Percentiles rank a stretch among this genome's conserved stretches.
Evolutionary conservation across 2,329 filamentous ascomycete genomes (phyloP).

Genomic region (Alternaria solani): DNA sequence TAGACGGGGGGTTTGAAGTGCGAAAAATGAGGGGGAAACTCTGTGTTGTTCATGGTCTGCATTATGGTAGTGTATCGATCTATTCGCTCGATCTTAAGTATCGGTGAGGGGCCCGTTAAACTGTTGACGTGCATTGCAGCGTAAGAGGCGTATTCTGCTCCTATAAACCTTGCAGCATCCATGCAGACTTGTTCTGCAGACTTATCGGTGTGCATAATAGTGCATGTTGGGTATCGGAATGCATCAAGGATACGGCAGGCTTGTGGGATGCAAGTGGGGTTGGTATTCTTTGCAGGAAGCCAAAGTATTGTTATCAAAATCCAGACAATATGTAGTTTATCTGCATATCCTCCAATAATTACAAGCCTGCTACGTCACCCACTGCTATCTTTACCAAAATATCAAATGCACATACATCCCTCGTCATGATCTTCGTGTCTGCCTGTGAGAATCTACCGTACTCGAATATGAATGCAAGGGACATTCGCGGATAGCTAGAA

Average conservation of each 20-base stretch:
- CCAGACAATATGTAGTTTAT: not conserved
- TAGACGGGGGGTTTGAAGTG: too few species aligned
- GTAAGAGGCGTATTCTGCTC: not conserved
- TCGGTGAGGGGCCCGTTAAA: not conserved
- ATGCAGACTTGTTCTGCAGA: not conserved
- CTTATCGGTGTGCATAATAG: not conserved
- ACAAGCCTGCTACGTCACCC: not conserved
- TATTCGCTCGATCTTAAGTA: not conserved
- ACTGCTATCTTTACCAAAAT: not conserved
- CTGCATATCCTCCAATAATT: not conserved
- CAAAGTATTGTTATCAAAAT: not conserved
- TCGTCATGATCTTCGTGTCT: not conserved
- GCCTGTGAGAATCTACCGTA: not conserved
- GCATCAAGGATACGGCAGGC: not conserved
- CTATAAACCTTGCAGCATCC: not conserved
- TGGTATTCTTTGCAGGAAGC: not conserved
- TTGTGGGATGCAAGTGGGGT: not conserved
- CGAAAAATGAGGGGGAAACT: too few species aligned
- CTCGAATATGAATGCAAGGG: not conserved
- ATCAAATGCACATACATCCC: not conserved
- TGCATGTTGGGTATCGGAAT: not conserved
- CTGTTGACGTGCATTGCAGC: not conserved
- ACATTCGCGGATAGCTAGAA: not conserved
- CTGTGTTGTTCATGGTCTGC: not conserved
- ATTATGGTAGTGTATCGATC: not conserved